Conservation (phyloP, 2,329 filamentous ascomycete species). For the Exserohilum rostratum region DNA sequence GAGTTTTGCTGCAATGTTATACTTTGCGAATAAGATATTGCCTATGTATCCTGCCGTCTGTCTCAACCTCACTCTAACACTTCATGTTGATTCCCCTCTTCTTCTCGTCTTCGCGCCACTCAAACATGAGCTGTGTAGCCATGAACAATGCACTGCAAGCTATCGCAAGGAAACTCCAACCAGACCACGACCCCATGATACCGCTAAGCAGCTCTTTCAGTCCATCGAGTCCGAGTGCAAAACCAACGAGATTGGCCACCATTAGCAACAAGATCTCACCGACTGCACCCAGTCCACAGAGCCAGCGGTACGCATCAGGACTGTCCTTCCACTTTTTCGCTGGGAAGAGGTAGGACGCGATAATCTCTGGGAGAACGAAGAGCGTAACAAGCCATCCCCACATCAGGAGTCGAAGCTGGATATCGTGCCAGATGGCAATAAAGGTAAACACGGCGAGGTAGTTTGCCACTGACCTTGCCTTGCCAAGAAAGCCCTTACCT, state of each 20-base stretch:
- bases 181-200: slow-evolving; percentile 77
- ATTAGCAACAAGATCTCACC: slow-evolving; percentile 94
- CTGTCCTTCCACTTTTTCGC: slow-evolving; percentile 70
- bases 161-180: slow-evolving; percentile 72
- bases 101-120: slow-evolving; percentile 83
- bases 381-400: slow-evolving; percentile 98
- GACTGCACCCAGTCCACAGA: slow-evolving; percentile 82
- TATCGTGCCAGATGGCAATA: slow-evolving; percentile 97
- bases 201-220: slow-evolving; percentile 75
- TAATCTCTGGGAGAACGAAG: slow-evolving; percentile 89
- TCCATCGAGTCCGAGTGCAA: slow-evolving; percentile 90
- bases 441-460: slow-evolving; percentile 92
- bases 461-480: slow-evolving; percentile 69
- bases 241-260: slow-evolving; percentile 90
- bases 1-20: no score
- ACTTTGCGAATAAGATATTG: no score
- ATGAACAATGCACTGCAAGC: slow-evolving; percentile 81
- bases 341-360: slow-evolving; percentile 75
- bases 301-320: slow-evolving; percentile 75
- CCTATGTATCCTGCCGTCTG: background rate
- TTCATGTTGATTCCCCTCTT: slow-evolving; percentile 82
- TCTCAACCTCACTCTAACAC: slow-evolving; percentile 62
- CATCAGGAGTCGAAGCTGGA: slow-evolving; percentile 84
- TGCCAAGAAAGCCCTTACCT: slow-evolving; percentile 45
- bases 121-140: slow-evolving; percentile 94